A percentile compares a stretch with the other conserved stretches of the same genome.
Evolutionary conservation across 2,329 filamentous ascomycete species (phyloP).

Genomic region (Coniochaeta prunicola): DNA sequence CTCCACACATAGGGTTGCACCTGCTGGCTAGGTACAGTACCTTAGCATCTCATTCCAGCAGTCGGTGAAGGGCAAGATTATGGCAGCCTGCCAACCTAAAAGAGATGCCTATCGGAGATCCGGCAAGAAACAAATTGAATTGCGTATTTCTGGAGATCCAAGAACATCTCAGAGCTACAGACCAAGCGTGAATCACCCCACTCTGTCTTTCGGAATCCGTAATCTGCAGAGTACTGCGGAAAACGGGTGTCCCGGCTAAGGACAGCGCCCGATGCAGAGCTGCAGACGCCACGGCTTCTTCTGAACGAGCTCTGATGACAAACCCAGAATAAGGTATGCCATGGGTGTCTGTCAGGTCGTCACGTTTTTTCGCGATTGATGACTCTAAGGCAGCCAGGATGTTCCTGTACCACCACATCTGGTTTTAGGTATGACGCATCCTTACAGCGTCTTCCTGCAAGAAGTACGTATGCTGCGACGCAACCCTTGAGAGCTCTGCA

Average conservation of each 20-base stretch:
- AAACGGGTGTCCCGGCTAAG: neutral
- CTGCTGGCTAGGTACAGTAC: neutral
- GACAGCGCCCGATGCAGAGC: neutral
- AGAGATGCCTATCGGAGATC: neutral
- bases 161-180: neutral
- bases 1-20: neutral
- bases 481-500: neutral
- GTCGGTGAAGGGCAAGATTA: neutral
- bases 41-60: neutral
- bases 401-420: neutral
- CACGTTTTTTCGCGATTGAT: constrained; percentile 2
- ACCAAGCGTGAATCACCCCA: too few species aligned
- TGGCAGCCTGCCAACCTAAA: neutral
- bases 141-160: neutral
- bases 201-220: too few species aligned
- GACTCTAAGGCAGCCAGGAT: neutral
- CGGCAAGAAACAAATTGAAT: neutral
- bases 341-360: neutral
- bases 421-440: neutral
- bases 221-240: too few species aligned
- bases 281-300: neutral
- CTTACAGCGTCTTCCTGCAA: neutral
- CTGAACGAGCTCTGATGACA: neutral
- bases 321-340: too few species aligned
- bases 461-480: neutral